A percentile compares a stretch with the other conserved stretches of the same genome.
phyloP scores from a whole-genome alignment of 2,329 filamentous ascomycete genomes.

The Epichloe amarillans region DNA sequence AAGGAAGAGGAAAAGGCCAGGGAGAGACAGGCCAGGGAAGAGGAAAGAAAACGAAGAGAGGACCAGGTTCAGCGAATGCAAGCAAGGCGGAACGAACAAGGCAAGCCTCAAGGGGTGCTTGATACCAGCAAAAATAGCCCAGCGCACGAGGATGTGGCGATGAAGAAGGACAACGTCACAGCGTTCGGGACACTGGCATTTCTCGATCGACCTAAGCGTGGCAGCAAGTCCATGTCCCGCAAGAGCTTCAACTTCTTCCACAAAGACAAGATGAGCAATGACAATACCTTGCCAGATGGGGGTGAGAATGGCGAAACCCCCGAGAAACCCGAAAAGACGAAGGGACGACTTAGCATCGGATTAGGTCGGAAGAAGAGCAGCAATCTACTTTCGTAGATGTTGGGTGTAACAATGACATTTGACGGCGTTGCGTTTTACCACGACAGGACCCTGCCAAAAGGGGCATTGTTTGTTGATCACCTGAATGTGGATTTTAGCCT shows the following conservation, averaged over 20 bases:
- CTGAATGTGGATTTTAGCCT: background rate
- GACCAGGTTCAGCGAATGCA: conserved; percentile 41
- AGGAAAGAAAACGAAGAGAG: conserved; percentile 29
- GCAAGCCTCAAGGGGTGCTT: conserved; percentile 48
- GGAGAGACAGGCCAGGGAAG: conserved; percentile 14
- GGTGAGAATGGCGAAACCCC: conserved; percentile 17
- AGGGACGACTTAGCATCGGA: conserved; percentile 53
- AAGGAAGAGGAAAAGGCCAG: conserved; percentile 16
- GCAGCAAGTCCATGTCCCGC: conserved; percentile 66
- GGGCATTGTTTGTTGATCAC: background rate
- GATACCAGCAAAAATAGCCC: conserved; percentile 54
- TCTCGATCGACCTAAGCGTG: conserved; percentile 54
- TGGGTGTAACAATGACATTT: conserved; percentile 7
- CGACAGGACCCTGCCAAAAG: background rate
- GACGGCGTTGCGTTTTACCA: conserved; percentile 1
- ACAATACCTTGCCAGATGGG: conserved; percentile 12
- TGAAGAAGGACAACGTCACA: conserved; percentile 24
- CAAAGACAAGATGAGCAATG: conserved; percentile 31
- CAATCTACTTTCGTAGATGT: conserved; percentile 20
- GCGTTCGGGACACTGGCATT: conserved; percentile 30
- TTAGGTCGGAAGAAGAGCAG: conserved; percentile 61
- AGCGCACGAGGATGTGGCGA: conserved; percentile 33
- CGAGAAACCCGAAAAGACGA: conserved; percentile 38
- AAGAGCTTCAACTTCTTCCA: conserved; percentile 58
- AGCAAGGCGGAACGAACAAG: conserved; percentile 42